Conservation (phyloP, 345 rosid species). For the Salix caprea region DNA sequence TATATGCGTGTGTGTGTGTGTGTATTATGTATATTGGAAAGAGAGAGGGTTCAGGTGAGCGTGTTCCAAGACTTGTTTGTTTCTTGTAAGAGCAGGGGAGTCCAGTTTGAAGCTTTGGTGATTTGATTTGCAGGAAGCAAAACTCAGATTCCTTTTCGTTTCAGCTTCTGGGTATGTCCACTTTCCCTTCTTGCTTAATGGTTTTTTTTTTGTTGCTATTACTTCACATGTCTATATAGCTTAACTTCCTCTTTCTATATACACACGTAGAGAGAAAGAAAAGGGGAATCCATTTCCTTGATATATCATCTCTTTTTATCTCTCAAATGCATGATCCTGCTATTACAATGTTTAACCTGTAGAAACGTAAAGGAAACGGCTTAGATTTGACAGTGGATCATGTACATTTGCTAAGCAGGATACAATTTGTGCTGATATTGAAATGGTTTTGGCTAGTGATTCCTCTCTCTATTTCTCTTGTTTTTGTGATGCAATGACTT, state of each 20-base stretch:
- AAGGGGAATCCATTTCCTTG: not conserved
- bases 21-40: no score
- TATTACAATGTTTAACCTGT: not conserved
- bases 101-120: not conserved
- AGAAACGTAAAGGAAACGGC: not conserved
- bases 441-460: not conserved
- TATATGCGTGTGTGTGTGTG: no score
- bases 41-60: no score
- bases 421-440: not conserved
- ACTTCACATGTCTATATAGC: not conserved
- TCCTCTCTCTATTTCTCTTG: not conserved
- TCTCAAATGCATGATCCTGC: not conserved
- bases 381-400: not conserved
- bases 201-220: not conserved
- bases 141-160: not conserved
- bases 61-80: not conserved
- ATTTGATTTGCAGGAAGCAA: not conserved
- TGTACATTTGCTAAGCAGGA: not conserved
- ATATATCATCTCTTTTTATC: not conserved
- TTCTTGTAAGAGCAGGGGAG: no score
- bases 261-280: not conserved
- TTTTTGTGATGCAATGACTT: not conserved
- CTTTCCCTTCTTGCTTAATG: not conserved
- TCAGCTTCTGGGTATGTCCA: slow-evolving; percentile 13
- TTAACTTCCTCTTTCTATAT: not conserved